Evolutionary conservation across 2,329 filamentous ascomycete genomes (phyloP), one percentile per base, ranked within the genome.

Genomic region (Sarocladiaceae sp.): DNA sequence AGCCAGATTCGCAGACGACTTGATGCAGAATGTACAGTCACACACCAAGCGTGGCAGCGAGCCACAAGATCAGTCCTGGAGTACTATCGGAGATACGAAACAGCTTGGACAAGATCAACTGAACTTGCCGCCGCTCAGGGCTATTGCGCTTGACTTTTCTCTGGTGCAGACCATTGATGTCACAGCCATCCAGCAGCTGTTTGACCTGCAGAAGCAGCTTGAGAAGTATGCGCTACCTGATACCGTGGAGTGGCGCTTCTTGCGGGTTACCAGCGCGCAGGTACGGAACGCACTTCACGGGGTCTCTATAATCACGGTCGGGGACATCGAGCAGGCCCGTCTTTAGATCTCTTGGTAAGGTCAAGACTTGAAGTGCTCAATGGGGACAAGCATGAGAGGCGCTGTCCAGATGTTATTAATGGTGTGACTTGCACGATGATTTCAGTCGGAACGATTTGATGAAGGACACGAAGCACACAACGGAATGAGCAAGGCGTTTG

Each of bases 151-250:
- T 18, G 94, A 97, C 67, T 96, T 97, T 69, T 91, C 87, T 61
- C 87, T 89, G 0, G 92, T 97, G 58, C 96, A 97, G 71, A 90
- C 96, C 59, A 86, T 97, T 54, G 94, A 97, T 63, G 84, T 96
- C 54, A 97, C 94, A 0, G 95, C 90, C 0, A 82, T 97, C 2
- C 94, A 97, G 70, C 86, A 90, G 60, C 77, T 97, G 35, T 95
- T 97, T 62, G 94, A 97, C 62, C 87, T 97, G 1, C 89, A 93
- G 62, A 96, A 96, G 67, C 92, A 97, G 65, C 83, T 97, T 23
- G 93, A 97, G 66, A 79, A 84, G 18, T 96, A 96, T 64, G 82
- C 90, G 1, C 69, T 86, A 0, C 93, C 93, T 0, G 84, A 91
- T 18, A 76, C 79, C 2, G 92, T 97, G 4, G 90, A 97, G 66